A percentile compares a stretch with the other conserved stretches of the same genome.
Conservation (phyloP, 768 basidiomycete species). For the Hypholoma fasciculare region DNA sequence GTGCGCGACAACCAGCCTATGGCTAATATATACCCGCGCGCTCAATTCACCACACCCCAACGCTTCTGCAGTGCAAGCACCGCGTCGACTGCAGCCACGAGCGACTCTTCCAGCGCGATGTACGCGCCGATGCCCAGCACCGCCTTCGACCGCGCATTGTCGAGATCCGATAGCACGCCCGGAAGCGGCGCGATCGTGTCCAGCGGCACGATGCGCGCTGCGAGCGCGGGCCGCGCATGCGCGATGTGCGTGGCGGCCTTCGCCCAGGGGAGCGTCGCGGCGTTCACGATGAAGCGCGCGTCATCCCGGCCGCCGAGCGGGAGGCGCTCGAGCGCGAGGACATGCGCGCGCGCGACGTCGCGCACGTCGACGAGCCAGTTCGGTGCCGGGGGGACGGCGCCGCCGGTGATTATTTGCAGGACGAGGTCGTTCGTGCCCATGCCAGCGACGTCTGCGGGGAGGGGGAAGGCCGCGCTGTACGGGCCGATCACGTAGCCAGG, state of each 20-base stretch:
- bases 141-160: slow-evolving; percentile 24
- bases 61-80: slow-evolving; percentile 23
- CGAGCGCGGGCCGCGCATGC: slow-evolving; percentile 10
- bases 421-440: slow-evolving; percentile 33
- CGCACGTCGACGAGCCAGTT: slow-evolving; percentile 36
- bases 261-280: slow-evolving; percentile 28
- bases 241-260: slow-evolving; percentile 27
- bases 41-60: slow-evolving; percentile 13
- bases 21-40: no score
- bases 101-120: slow-evolving; percentile 24
- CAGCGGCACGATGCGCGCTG: slow-evolving; percentile 12
- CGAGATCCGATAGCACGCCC: slow-evolving; percentile 23
- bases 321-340: slow-evolving; percentile 28
- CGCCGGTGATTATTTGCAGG: slow-evolving; percentile 27
- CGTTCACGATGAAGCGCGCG: slow-evolving; percentile 31
- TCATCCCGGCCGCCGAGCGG: slow-evolving; percentile 20
- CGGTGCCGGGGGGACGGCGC: slow-evolving; percentile 14
- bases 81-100: slow-evolving; percentile 27
- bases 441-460: slow-evolving; percentile 17
- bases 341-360: slow-evolving; percentile 34
- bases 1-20: no score
- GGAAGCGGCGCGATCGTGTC: slow-evolving; percentile 20
- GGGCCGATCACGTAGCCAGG: slow-evolving; percentile 40
- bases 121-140: slow-evolving; percentile 25
- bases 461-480: slow-evolving; percentile 30